Evolutionary conservation across 352 stramenopile species (phyloP), one percentile per base, ranked within the genome.

Genomic region (Phytophthora cryptogea): DNA sequence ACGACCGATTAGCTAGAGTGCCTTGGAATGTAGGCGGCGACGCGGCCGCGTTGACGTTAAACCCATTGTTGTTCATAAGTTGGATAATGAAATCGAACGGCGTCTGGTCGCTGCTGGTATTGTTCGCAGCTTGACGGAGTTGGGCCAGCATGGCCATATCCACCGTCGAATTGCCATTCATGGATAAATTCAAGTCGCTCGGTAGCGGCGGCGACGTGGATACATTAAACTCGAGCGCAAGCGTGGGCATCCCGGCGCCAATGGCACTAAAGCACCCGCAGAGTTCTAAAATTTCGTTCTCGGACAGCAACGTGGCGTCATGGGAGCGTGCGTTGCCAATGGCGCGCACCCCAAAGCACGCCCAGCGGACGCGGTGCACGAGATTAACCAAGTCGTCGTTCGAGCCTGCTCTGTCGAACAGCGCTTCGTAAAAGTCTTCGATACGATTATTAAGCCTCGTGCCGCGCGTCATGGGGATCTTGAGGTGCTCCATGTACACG

Each of bases 181-280:
- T 35, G 13, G 52, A 52, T 53, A 47, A 44, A 30, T 51, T 65
- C 1, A 28, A 17, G 23, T 68, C 64, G 39, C 42, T 59, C 11
- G 59, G 17, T 3, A 47, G 28, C 14, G 59, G 43, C 3, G 64
- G 28, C 37, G 48, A 14, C n/a, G 42, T 30, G 9, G 32, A 69
- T 8, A 54, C 61, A 23, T 70, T 31, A 64, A 74, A 74, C 39
- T 68, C 40, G 0, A 60, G 54, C 14, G 60, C 54, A 9, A 74
- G 66, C 20, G 54, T 66, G 8, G 66, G 61, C 55, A 74, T 68
- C 3, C 41, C 60, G 8, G 54, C 66, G 0, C 66, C 66, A 30
- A 74, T 70, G 14, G 60, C 66, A 62, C 66, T 74, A 56, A 70
- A 68, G 14, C 66, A 74, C 13, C 60, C 44, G 26, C 66, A 70